phyloP scores from a whole-genome alignment of 1,139 yeast species.

The Pneumocystis wakefieldiae region DNA sequence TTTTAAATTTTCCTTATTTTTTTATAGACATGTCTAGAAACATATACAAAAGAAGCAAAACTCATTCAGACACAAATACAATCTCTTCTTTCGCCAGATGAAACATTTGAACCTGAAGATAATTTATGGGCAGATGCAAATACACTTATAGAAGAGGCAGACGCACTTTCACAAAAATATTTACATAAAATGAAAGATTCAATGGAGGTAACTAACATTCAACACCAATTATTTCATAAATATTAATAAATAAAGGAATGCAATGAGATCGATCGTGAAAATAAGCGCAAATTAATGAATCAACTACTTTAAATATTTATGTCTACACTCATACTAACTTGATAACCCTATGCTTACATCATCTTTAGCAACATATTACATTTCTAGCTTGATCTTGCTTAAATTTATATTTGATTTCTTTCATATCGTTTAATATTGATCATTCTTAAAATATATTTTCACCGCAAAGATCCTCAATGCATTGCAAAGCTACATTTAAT shows the following conservation, averaged over 20 bases:
- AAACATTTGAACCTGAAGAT: background rate
- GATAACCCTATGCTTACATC: too few relatives aligned
- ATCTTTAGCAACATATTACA: too few relatives aligned
- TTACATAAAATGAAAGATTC: background rate
- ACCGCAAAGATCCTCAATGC: too few relatives aligned
- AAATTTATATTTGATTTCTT: too few relatives aligned
- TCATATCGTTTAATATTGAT: too few relatives aligned
- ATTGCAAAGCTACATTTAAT: too few relatives aligned
- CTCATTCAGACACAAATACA: background rate
- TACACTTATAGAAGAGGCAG: background rate
- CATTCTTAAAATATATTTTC: too few relatives aligned
- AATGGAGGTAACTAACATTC: background rate
- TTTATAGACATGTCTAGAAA: background rate
- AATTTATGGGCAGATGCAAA: background rate
- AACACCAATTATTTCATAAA: background rate
- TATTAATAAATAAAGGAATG: background rate
- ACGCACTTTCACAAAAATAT: background rate
- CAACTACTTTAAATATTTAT: background rate
- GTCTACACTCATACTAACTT: too few relatives aligned
- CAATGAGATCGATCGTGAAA: background rate
- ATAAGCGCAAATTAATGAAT: background rate
- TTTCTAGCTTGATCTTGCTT: too few relatives aligned
- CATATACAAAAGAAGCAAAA: background rate
- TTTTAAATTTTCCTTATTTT: background rate
- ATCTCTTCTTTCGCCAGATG: background rate